A percentile compares a stretch with the other conserved stretches of the same genome.
These are phyloP conservation scores for Nadsonia starkeyi-henricii DNA, from an alignment of 1,139 yeast genomes.

Conservation along the genomic window DNA sequence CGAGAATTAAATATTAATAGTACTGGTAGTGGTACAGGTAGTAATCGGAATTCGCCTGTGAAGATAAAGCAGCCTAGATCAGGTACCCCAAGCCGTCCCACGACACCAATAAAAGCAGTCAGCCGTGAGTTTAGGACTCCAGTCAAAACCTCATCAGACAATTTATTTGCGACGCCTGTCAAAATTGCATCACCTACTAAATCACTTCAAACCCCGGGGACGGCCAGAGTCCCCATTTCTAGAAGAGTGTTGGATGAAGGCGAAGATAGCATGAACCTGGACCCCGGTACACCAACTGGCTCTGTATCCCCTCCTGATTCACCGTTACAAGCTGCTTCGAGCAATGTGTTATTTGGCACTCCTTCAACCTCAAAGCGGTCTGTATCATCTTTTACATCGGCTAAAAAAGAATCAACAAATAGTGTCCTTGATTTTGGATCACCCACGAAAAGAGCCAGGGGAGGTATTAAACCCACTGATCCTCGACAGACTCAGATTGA, in stretches of 20 bases:
- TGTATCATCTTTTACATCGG: slow-evolving; percentile 3
- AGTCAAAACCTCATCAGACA: neutral
- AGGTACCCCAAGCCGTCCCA: slow-evolving; percentile 4
- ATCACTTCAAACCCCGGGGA: slow-evolving; percentile 2
- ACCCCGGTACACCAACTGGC: neutral
- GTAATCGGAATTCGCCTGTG: slow-evolving; percentile 7
- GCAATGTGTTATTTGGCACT: slow-evolving; percentile 5
- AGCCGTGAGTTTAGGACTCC: slow-evolving; percentile 4
- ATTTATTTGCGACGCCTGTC: neutral
- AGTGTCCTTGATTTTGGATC: slow-evolving; percentile 3
- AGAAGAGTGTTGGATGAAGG: neutral
- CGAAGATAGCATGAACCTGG: neutral
- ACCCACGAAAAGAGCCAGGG: slow-evolving; percentile 9
- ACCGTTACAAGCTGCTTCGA: neutral
- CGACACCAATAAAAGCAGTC: slow-evolving; percentile 3
- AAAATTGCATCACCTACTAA: neutral
- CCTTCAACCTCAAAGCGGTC: slow-evolving; percentile 8
- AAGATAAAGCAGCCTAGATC: slow-evolving; percentile 5
- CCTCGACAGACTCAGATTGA: slow-evolving; percentile 15
- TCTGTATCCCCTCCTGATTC: slow-evolving; percentile 4
- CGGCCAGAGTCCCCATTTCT: slow-evolving; percentile 1
- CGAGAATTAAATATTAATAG: slow-evolving; percentile 9
- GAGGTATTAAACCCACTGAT: slow-evolving; percentile 13
- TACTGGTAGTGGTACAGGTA: slow-evolving; percentile 1
- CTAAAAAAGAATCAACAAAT: slow-evolving; percentile 1